These are phyloP conservation scores for Elaeis oleifera DNA, from an alignment of 202 grass and related monocot species.

Conservation along the genomic window DNA sequence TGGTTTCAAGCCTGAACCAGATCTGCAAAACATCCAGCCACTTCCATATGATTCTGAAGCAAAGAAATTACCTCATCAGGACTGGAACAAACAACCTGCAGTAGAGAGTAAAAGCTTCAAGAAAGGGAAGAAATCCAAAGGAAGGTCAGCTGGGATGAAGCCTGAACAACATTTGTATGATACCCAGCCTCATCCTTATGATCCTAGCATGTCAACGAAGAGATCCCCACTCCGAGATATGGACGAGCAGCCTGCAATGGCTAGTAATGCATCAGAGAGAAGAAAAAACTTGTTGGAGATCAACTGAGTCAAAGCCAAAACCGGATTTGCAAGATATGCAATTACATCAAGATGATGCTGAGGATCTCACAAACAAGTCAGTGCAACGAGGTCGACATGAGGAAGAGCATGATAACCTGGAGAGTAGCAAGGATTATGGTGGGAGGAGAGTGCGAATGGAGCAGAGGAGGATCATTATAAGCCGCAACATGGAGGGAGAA, in stretches of 20 bases:
- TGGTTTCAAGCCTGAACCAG: constrained; percentile 52
- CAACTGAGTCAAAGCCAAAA: constrained; percentile 19
- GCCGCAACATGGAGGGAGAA: constrained; percentile 32
- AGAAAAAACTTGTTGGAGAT: constrained; percentile 16
- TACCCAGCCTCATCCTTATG: constrained; percentile 23
- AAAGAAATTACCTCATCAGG: constrained; percentile 30
- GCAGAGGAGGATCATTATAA: constrained; percentile 43
- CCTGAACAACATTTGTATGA: constrained; percentile 20
- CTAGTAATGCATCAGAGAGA: constrained; percentile 23
- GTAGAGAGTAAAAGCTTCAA: constrained; percentile 33
- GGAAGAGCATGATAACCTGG: constrained; percentile 16
- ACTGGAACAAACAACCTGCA: constrained; percentile 31
- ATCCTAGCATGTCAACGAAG: constrained; percentile 9
- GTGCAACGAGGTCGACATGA: constrained; percentile 21
- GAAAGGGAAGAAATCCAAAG: constrained; percentile 36
- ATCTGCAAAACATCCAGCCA: constrained; percentile 52
- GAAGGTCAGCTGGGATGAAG: constrained; percentile 32
- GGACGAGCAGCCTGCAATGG: constrained; percentile 12
- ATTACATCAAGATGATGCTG: constrained; percentile 8
- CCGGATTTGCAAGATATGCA: neutral
- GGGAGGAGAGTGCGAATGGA: constrained; percentile 38
- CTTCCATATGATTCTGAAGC: constrained; percentile 32
- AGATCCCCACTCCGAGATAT: constrained; percentile 5
- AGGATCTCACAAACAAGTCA: constrained; percentile 10
- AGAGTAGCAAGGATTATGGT: constrained; percentile 17